Percentiles rank a stretch among this genome's conserved stretches.
Conservation (phyloP, 2,329 filamentous ascomycete species). For the Pleurostoma richardsiae region DNA sequence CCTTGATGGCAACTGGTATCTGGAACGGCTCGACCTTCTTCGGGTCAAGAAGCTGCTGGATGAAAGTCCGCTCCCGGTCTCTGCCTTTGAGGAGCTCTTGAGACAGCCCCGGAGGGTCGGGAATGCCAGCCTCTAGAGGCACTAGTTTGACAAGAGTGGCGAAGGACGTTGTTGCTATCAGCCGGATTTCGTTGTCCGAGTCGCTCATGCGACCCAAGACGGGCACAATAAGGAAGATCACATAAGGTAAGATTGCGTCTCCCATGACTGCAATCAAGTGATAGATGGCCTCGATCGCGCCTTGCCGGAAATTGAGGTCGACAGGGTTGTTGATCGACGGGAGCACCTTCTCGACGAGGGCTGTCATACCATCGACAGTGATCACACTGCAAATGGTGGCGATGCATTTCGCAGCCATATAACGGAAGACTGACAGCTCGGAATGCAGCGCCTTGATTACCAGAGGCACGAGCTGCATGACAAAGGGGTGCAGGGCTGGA, state of each 20-base stretch:
- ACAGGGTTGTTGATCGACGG: conserved; percentile 88
- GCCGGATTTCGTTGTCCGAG: conserved; percentile 89
- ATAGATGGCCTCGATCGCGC: conserved; percentile 91
- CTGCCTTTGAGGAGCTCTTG: conserved; percentile 82
- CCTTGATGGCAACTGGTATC: conserved; percentile 95
- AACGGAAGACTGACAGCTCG: conserved; percentile 84
- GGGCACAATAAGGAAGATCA: conserved; percentile 97
- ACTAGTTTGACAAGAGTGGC: conserved; percentile 96
- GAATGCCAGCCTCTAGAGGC: conserved; percentile 93
- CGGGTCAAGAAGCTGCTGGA: conserved; percentile 89
- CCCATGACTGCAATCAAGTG: conserved; percentile 98
- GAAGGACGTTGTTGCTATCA: conserved; percentile 94
- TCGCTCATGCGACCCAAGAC: conserved; percentile 98
- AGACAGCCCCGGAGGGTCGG: conserved; percentile 89
- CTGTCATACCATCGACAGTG: conserved; percentile 91
- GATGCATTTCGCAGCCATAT: conserved; percentile 95
- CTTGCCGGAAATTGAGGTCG: conserved; percentile 85
- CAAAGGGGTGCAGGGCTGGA: conserved; percentile 67
- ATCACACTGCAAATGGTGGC: conserved; percentile 97
- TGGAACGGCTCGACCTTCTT: conserved; percentile 94
- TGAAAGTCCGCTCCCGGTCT: conserved; percentile 93
- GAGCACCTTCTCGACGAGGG: conserved; percentile 86
- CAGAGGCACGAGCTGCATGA: conserved; percentile 77
- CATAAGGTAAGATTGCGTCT: conserved; percentile 90
- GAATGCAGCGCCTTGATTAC: conserved; percentile 86